phyloP scores from a whole-genome alignment of 495 filamentous ascomycete species.

The Aspergillus homomorphus region DNA sequence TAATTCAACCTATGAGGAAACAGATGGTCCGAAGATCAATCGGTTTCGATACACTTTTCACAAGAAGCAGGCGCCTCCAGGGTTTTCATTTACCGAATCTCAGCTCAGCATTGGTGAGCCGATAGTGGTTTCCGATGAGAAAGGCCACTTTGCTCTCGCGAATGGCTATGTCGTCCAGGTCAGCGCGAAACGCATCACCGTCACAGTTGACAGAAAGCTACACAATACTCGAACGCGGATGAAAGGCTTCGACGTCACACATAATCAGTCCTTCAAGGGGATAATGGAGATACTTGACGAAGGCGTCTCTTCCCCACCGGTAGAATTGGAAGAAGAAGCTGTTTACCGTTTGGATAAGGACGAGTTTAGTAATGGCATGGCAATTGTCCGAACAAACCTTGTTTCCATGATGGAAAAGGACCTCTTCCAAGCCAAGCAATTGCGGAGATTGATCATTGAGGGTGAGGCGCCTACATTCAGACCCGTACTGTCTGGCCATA shows the following conservation, averaged over 20 bases:
- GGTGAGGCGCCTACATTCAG: constrained; percentile 71
- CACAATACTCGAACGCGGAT: constrained; percentile 78
- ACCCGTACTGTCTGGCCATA: constrained; percentile 55
- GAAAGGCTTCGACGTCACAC: constrained; percentile 66
- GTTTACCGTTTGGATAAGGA: constrained; percentile 92
- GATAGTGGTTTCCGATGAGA: constrained; percentile 93
- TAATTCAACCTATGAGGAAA: constrained; percentile 64
- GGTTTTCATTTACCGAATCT: constrained; percentile 83
- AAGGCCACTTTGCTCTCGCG: constrained; percentile 89
- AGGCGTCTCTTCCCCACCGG: constrained; percentile 35
- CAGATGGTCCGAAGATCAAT: constrained; percentile 75
- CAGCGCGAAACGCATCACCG: constrained; percentile 68
- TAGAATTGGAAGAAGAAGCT: constrained; percentile 54
- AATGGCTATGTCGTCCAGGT: constrained; percentile 84
- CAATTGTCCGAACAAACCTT: constrained; percentile 87
- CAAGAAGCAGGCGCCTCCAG: constrained; percentile 55
- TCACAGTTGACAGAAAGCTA: constrained; percentile 82
- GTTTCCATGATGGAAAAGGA: constrained; percentile 85
- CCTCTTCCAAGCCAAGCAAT: constrained; percentile 64
- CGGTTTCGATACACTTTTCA: constrained; percentile 79
- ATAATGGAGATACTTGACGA: constrained; percentile 82
- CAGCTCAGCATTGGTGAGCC: constrained; percentile 88
- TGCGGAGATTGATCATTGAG: constrained; percentile 77
- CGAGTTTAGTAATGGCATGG: constrained; percentile 97
- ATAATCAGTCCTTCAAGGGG: constrained; percentile 82